phyloP scores from a whole-genome alignment of 306 rosid species.

The Vigna reflexopilosa region DNA sequence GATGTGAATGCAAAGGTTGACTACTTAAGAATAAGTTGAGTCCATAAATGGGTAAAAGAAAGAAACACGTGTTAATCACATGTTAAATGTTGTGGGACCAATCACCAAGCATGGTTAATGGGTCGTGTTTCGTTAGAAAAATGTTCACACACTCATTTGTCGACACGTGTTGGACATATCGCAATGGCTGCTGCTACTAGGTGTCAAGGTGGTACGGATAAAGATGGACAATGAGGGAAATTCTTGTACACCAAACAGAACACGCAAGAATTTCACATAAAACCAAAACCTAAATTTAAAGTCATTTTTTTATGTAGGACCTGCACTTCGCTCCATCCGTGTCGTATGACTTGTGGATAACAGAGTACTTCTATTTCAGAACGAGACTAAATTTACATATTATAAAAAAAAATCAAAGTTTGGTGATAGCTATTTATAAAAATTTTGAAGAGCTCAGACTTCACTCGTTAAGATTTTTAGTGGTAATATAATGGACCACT shows the following conservation, averaged over 20 bases:
- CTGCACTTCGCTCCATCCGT: background rate
- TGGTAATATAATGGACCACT: background rate
- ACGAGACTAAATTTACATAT: too few species aligned
- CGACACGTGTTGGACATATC: conserved; percentile 12
- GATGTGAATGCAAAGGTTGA: background rate
- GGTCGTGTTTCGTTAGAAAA: background rate
- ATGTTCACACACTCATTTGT: background rate
- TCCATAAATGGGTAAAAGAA: background rate
- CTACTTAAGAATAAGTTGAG: background rate
- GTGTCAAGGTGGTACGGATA: conserved; percentile 8
- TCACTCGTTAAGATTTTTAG: background rate
- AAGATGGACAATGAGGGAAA: background rate
- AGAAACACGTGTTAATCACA: conserved; percentile 6
- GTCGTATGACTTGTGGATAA: too few species aligned
- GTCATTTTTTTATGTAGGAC: background rate
- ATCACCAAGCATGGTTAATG: too few species aligned
- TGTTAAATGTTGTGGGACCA: conserved; percentile 29
- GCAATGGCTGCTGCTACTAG: conserved; percentile 7
- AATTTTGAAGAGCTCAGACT: background rate
- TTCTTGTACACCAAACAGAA: background rate
- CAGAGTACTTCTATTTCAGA: too few species aligned
- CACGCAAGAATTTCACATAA: background rate
- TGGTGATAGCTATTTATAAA: background rate
- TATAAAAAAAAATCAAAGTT: too few species aligned
- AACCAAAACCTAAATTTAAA: background rate